These are phyloP conservation scores for Pleochaeta shiraiana DNA, from an alignment of 2,329 filamentous ascomycete genomes.

Conservation along the genomic window DNA sequence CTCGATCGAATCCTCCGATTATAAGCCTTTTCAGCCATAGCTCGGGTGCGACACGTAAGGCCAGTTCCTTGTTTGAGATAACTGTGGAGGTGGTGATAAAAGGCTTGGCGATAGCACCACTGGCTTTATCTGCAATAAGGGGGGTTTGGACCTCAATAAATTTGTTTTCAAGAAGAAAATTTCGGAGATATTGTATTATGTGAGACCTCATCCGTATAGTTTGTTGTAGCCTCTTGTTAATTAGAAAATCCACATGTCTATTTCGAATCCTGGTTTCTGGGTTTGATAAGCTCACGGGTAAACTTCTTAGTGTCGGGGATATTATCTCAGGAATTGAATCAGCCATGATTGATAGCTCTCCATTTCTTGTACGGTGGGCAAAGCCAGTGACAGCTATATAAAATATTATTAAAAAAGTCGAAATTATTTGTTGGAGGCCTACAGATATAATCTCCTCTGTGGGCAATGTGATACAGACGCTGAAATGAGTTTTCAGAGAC, in stretches of 20 bases:
- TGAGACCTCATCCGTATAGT: constrained; percentile 51
- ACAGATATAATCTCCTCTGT: constrained; percentile 71
- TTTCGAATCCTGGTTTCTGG: constrained; percentile 51
- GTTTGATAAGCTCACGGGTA: constrained; percentile 50
- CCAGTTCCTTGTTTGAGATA: constrained; percentile 46
- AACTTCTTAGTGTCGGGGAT: constrained; percentile 55
- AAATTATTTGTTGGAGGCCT: constrained; percentile 21
- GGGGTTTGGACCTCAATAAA: constrained; percentile 88
- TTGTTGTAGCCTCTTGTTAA: constrained; percentile 45
- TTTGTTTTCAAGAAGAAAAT: constrained; percentile 44
- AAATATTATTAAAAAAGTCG: constrained; percentile 8
- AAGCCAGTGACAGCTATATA: constrained; percentile 39
- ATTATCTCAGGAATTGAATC: constrained; percentile 46
- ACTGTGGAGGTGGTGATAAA: constrained; percentile 66
- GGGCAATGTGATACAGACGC: constrained; percentile 40
- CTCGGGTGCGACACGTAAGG: constrained; percentile 79
- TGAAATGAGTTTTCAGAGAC: constrained; percentile 27
- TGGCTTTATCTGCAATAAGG: constrained; percentile 58
- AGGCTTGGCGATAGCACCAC: constrained; percentile 72
- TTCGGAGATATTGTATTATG: constrained; percentile 51
- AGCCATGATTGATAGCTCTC: constrained; percentile 54
- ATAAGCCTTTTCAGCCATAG: constrained; percentile 86
- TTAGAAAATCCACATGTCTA: constrained; percentile 71
- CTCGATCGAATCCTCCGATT: constrained; percentile 64
- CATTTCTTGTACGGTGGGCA: constrained; percentile 40